Evolutionary conservation across 805 yeast species (phyloP).

Genomic region (Starmerella scarabaei): DNA sequence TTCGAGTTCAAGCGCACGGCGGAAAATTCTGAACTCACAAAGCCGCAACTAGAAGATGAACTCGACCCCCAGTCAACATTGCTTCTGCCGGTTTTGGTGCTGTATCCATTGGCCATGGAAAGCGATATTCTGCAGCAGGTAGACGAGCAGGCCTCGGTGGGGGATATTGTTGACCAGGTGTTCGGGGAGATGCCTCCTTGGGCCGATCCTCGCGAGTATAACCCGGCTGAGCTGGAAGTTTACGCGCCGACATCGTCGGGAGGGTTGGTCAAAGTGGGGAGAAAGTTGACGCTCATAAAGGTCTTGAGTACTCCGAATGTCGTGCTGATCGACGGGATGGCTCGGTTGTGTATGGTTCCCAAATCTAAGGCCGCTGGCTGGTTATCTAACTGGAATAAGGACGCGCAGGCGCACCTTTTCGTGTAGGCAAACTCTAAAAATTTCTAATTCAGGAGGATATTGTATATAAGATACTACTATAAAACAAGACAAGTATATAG

Average conservation of each 20-base stretch:
- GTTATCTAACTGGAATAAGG: slow-evolving; percentile 34
- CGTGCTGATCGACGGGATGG: slow-evolving; percentile 63
- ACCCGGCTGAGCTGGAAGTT: slow-evolving; percentile 46
- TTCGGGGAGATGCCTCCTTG: slow-evolving; percentile 56
- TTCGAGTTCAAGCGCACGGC: slow-evolving; percentile 6
- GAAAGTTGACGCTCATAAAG: slow-evolving; percentile 51
- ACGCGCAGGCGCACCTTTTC: slow-evolving; percentile 14
- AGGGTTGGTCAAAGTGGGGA: slow-evolving; percentile 76
- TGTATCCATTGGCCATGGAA: slow-evolving; percentile 75
- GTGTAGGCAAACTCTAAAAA: background rate
- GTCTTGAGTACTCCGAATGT: slow-evolving; percentile 56
- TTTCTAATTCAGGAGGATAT: no score
- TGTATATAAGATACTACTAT: no score
- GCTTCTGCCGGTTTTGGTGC: slow-evolving; percentile 63
- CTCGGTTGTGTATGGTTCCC: slow-evolving; percentile 69
- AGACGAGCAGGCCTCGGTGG: slow-evolving; percentile 57
- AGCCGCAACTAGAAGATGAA: slow-evolving; percentile 33
- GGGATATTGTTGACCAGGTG: slow-evolving; percentile 47
- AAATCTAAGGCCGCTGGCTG: slow-evolving; percentile 51
- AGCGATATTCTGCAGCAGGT: slow-evolving; percentile 69
- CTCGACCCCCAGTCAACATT: slow-evolving; percentile 49
- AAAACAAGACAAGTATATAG: no score
- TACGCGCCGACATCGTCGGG: slow-evolving; percentile 75
- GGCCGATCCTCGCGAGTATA: slow-evolving; percentile 45
- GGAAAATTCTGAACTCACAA: slow-evolving; percentile 24